Evolutionary conservation across 139 green algal genomes (phyloP).

Genomic region (Pleodorina starrii): DNA sequence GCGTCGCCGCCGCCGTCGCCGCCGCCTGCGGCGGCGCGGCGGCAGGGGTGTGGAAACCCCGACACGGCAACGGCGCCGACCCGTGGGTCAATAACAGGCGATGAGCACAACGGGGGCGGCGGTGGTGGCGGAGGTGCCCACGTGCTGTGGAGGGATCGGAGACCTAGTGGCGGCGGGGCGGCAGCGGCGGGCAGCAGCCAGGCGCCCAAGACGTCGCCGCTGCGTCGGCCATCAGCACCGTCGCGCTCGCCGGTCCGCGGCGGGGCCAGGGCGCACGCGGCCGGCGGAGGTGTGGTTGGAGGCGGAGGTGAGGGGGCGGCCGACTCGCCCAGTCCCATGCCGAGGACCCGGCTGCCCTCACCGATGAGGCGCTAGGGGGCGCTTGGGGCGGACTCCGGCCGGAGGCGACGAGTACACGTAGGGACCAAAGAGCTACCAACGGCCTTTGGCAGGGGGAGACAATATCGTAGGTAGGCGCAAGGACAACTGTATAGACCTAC

Average conservation of each 20-base stretch:
- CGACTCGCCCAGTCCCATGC: not conserved
- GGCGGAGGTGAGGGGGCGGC: not conserved
- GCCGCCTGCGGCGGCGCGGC: not conserved
- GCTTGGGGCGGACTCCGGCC: too few species aligned
- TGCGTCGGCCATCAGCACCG: not conserved
- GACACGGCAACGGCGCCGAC: not conserved
- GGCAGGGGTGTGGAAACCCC: too few species aligned
- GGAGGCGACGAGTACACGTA: too few species aligned
- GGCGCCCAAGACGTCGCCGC: not conserved
- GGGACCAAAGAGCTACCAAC: too few species aligned
- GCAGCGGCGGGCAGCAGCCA: not conserved
- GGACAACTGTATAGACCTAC: too few species aligned
- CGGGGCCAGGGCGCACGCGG: not conserved
- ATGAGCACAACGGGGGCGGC: not conserved
- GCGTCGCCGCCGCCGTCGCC: not conserved
- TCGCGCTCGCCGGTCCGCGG: not conserved
- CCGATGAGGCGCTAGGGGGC: not conserved
- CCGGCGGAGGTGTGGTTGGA: not conserved
- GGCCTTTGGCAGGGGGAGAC: too few species aligned
- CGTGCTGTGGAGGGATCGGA: not conserved
- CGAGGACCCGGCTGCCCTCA: constrained; percentile 8
- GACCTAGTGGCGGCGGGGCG: not conserved
- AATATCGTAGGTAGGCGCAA: too few species aligned
- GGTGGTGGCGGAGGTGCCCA: not conserved
- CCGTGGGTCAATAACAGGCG: not conserved